Evolutionary conservation across 2,329 filamentous ascomycete genomes (phyloP).

Genomic region (Colletotrichum sp.): DNA sequence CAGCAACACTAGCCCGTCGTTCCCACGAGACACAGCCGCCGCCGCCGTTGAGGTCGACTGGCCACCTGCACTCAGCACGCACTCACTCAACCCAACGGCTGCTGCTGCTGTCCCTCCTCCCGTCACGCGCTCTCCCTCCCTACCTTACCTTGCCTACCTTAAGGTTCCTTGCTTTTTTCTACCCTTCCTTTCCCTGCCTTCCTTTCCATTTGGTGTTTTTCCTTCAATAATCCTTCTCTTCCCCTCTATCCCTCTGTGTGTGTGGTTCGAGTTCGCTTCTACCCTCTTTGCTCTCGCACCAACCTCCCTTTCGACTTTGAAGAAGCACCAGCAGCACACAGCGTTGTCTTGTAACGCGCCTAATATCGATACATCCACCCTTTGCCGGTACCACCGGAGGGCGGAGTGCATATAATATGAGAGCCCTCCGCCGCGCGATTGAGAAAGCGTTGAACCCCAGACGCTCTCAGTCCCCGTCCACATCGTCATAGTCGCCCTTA

Average conservation of each 20-base stretch:
- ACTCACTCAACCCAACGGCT: background rate
- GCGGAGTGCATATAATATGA: slow-evolving; percentile 19
- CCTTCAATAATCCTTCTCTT: background rate
- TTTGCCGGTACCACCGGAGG: slow-evolving; percentile 1
- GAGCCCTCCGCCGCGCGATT: slow-evolving; percentile 9
- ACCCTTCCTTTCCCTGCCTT: background rate
- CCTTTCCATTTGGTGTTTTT: background rate
- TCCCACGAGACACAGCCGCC: slow-evolving; percentile 19
- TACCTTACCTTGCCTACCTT: background rate
- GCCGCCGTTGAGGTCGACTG: slow-evolving; percentile 12
- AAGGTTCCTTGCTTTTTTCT: background rate
- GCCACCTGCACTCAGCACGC: background rate
- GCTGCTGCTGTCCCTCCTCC: background rate
- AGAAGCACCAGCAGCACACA: background rate
- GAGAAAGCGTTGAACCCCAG: slow-evolving; percentile 11
- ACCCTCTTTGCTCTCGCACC: background rate
- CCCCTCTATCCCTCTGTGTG: background rate
- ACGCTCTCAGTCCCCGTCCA: slow-evolving; percentile 1
- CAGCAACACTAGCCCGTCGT: slow-evolving; percentile 8
- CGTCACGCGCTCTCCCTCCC: slow-evolving; percentile 4
- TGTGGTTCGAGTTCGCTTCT: background rate
- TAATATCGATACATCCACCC: slow-evolving; percentile 3
- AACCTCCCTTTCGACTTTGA: background rate
- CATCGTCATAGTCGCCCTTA: background rate
- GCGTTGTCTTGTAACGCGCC: background rate